phyloP scores from a whole-genome alignment of 2,329 filamentous ascomycete species.

The Chrysosporium queenslandicum region DNA sequence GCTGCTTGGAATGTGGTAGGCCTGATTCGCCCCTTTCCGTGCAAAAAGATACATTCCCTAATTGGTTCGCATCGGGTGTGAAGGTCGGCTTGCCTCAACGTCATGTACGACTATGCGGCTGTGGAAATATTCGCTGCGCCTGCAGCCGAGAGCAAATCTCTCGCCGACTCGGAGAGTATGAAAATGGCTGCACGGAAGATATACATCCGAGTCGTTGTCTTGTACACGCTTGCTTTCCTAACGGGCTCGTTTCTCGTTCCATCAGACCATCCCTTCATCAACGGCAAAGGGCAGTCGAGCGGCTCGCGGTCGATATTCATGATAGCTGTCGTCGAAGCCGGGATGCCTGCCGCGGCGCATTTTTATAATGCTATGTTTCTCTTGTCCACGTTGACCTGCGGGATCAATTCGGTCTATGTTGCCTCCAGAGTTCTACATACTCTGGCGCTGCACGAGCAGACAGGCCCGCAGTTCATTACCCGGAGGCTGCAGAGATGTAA shows the following conservation, averaged over 20 bases:
- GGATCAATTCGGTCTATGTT: constrained; percentile 36
- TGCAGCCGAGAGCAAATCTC: constrained; percentile 36
- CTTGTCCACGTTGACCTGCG: constrained; percentile 36
- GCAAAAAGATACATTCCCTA: not conserved
- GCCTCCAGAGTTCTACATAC: constrained; percentile 37
- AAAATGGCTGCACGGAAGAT: constrained; percentile 39
- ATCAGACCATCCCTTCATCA: constrained; percentile 35
- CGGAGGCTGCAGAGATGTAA: constrained; percentile 29
- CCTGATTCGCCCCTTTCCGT: not conserved
- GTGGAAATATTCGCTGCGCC: constrained; percentile 38
- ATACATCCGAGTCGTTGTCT: constrained; percentile 34
- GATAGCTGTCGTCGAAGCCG: constrained; percentile 34
- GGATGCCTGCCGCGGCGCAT: constrained; percentile 31
- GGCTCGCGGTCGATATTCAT: constrained; percentile 34
- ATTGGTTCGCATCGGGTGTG: constrained; percentile 9
- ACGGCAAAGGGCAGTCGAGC: constrained; percentile 30
- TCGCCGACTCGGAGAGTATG: constrained; percentile 35
- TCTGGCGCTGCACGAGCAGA: constrained; percentile 30
- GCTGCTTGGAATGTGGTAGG: constrained; percentile 34
- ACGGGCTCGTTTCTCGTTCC: constrained; percentile 37
- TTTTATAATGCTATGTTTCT: constrained; percentile 40
- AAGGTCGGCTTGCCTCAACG: constrained; percentile 36
- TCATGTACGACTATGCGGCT: constrained; percentile 36
- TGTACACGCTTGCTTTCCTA: constrained; percentile 37
- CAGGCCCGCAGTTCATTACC: constrained; percentile 36